Evolutionary conservation across 2,329 filamentous ascomycete species (phyloP).

Genomic region (Ilyonectria robusta): DNA sequence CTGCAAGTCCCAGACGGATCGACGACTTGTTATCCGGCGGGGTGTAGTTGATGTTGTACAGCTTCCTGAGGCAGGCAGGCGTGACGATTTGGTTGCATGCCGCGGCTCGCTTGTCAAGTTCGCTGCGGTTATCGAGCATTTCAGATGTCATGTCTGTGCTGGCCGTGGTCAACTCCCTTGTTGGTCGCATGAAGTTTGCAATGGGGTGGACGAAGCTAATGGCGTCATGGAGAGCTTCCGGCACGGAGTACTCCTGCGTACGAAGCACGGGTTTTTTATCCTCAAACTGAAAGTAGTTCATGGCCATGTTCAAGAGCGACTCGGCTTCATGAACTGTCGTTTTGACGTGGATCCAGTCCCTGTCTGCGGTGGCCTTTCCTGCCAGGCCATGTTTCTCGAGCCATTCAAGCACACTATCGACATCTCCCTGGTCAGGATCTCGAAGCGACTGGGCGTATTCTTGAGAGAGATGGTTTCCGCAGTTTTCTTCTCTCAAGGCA

Average conservation of each 20-base stretch:
- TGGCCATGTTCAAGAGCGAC: slow-evolving; percentile 57
- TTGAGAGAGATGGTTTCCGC: slow-evolving; percentile 50
- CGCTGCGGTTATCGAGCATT: slow-evolving; percentile 21
- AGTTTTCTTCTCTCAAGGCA: slow-evolving; percentile 28
- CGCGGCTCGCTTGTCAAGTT: slow-evolving; percentile 42
- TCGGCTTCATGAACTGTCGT: slow-evolving; percentile 58
- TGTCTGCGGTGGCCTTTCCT: slow-evolving; percentile 48
- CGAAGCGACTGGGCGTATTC: slow-evolving; percentile 56
- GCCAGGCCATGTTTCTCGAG: slow-evolving; percentile 56
- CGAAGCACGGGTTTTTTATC: slow-evolving; percentile 57
- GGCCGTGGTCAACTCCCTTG: slow-evolving; percentile 45
- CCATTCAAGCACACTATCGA: slow-evolving; percentile 59
- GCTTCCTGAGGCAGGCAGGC: slow-evolving; percentile 58
- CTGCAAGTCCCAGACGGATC: slow-evolving; percentile 61
- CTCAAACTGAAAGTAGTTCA: slow-evolving; percentile 60
- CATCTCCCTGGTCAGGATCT: slow-evolving; percentile 51
- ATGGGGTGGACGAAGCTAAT: slow-evolving; percentile 65
- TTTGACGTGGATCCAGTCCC: slow-evolving; percentile 60
- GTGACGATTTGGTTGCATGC: slow-evolving; percentile 53
- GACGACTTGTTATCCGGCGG: slow-evolving; percentile 49
- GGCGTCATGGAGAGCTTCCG: slow-evolving; percentile 53
- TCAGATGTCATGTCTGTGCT: slow-evolving; percentile 23
- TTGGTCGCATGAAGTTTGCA: slow-evolving; percentile 64
- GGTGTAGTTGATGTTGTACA: slow-evolving; percentile 62
- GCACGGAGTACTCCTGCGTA: slow-evolving; percentile 61